Conservation (phyloP, 768 basidiomycete species). For the Auricularia cornea region DNA sequence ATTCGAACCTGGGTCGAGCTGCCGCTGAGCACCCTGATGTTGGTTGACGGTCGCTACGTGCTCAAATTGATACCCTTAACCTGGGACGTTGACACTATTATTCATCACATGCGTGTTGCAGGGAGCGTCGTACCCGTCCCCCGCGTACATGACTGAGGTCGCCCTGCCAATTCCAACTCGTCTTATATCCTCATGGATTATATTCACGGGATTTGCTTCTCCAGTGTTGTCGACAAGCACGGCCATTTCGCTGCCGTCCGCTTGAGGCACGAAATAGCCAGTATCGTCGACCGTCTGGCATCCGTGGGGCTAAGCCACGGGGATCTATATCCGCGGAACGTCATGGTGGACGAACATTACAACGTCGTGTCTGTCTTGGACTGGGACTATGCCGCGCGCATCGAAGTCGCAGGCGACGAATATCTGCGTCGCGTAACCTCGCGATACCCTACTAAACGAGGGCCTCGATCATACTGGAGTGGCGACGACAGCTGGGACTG, state of each 20-base stretch:
- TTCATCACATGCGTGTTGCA: not conserved
- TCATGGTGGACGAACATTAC: not conserved
- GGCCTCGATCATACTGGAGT: not conserved
- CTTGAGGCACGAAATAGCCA: not conserved
- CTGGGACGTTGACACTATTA: not conserved
- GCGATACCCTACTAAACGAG: not conserved
- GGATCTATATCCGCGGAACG: not conserved
- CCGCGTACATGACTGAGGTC: not conserved
- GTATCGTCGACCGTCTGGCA: not conserved
- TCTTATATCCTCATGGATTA: not conserved
- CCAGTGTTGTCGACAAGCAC: not conserved
- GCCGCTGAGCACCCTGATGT: not conserved
- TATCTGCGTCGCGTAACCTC: not conserved
- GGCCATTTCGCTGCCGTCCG: not conserved
- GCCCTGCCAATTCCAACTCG: not conserved
- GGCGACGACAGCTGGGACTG: not conserved
- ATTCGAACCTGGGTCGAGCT: not conserved
- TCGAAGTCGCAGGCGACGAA: not conserved
- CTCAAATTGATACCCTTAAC: not conserved
- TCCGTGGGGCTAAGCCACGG: not conserved
- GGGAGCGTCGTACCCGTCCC: not conserved
- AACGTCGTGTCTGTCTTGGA: not conserved
- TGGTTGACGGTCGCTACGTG: not conserved
- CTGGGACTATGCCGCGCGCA: not conserved
- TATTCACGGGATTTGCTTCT: not conserved